phyloP scores from a whole-genome alignment of 768 basidiomycete genomes.

The Tulasnella sp. region DNA sequence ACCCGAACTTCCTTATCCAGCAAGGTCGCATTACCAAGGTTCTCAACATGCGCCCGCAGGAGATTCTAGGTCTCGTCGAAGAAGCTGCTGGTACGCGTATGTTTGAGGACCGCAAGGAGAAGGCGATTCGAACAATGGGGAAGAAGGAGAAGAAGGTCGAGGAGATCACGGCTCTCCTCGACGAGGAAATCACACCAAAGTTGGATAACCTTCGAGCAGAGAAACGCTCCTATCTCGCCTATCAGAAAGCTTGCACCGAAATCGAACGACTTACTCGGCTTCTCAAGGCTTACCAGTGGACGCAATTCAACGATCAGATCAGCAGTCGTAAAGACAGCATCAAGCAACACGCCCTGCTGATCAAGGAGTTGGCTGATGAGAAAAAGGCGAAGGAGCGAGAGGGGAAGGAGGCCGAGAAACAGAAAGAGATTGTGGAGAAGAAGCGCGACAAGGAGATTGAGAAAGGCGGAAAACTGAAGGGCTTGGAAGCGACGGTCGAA shows the following conservation, averaged over 20 bases:
- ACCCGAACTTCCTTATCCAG: conserved; percentile 99
- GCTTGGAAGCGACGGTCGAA: conserved; percentile 67
- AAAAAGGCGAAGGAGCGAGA: conserved; percentile 45
- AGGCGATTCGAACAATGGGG: conserved; percentile 87
- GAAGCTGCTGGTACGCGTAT: conserved; percentile 97
- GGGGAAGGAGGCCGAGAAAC: conserved; percentile 52
- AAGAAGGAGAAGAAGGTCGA: conserved; percentile 96
- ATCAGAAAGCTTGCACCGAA: conserved; percentile 79
- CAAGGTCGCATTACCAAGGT: conserved; percentile 99
- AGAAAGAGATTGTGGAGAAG: conserved; percentile 51
- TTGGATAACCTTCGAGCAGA: conserved; percentile 81
- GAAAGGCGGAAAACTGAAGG: conserved; percentile 87
- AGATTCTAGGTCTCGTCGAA: conserved; percentile 97
- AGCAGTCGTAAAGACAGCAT: conserved; percentile 47
- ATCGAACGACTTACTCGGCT: conserved; percentile 75
- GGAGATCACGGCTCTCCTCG: conserved; percentile 67
- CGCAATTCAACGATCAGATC: conserved; percentile 42
- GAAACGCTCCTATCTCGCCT: conserved; percentile 79
- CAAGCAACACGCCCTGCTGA: conserved; percentile 29
- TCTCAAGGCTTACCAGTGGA: conserved; percentile 85
- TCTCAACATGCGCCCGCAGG: conserved; percentile 95
- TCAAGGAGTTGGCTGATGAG: conserved; percentile 34
- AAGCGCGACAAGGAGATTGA: conserved; percentile 76
- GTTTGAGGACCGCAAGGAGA: conserved; percentile 98
- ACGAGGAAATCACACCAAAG: conserved; percentile 90